Conservation (phyloP, 1,284 basidiomycete species). For the Malassezia slooffiae region DNA sequence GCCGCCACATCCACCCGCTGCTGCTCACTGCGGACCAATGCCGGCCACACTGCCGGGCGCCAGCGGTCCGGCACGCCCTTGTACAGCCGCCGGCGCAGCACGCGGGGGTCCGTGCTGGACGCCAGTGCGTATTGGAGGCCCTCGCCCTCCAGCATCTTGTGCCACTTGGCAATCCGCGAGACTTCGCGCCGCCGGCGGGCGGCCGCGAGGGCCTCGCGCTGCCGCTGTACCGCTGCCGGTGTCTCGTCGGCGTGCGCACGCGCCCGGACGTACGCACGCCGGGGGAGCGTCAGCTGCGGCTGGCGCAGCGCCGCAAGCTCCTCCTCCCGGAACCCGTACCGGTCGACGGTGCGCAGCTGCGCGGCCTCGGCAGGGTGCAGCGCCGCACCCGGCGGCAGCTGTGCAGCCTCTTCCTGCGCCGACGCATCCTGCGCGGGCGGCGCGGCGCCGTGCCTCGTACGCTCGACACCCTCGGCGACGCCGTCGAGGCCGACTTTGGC, state of each 20-base stretch:
- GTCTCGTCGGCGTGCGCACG: not conserved
- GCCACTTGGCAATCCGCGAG: slow-evolving; percentile 29
- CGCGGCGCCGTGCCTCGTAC: slow-evolving; percentile 29
- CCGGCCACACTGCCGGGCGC: slow-evolving; percentile 82
- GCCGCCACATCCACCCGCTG: not conserved
- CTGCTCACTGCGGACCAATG: slow-evolving; percentile 49
- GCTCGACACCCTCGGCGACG: slow-evolving; percentile 34
- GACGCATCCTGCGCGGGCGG: slow-evolving; percentile 26
- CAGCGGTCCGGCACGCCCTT: slow-evolving; percentile 96
- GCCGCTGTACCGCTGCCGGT: slow-evolving; percentile 6
- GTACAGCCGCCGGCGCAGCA: slow-evolving; percentile 61
- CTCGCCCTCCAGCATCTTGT: slow-evolving; percentile 23
- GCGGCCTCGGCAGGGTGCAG: not conserved
- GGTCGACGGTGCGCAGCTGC: slow-evolving; percentile 11
- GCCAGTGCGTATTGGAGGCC: slow-evolving; percentile 20
- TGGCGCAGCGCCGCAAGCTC: not conserved
- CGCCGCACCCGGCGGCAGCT: not conserved
- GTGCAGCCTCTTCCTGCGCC: not conserved
- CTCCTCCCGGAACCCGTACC: slow-evolving; percentile 11
- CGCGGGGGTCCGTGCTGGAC: slow-evolving; percentile 19
- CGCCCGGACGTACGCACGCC: not conserved
- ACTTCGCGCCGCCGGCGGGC: slow-evolving; percentile 18
- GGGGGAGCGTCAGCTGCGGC: not conserved
- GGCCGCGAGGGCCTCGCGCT: slow-evolving; percentile 9
- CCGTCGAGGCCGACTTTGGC: slow-evolving; percentile 35